These are phyloP conservation scores for Sporisorium graminicola DNA, from an alignment of 1,284 basidiomycete genomes.

Conservation along the genomic window DNA sequence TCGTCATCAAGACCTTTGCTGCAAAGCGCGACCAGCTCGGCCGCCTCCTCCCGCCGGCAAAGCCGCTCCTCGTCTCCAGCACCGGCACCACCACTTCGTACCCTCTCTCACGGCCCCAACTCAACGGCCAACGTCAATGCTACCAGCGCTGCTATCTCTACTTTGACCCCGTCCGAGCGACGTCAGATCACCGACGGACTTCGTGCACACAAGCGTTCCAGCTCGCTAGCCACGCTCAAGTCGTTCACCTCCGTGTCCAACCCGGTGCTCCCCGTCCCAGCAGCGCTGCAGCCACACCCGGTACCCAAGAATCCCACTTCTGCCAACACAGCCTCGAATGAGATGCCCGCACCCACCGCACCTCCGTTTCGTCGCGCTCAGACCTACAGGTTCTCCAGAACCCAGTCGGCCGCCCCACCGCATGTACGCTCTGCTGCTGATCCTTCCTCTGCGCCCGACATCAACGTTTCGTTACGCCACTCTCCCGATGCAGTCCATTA, in stretches of 20 bases:
- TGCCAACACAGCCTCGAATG: conserved; percentile 4
- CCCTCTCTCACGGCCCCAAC: conserved; percentile 29
- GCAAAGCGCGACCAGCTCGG: conserved; percentile 12
- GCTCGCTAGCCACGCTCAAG: conserved; percentile 40
- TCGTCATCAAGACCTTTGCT: background rate
- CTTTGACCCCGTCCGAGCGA: conserved; percentile 30
- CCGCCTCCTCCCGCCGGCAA: conserved; percentile 21
- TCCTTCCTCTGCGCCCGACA: background rate
- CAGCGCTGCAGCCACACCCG: background rate
- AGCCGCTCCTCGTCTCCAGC: conserved; percentile 44
- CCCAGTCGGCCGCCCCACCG: conserved; percentile 35
- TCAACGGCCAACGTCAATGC: conserved; percentile 44
- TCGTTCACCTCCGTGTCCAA: conserved; percentile 24
- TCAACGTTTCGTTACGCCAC: background rate
- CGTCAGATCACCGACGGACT: conserved; percentile 35
- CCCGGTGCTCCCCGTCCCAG: conserved; percentile 7
- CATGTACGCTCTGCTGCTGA: conserved; percentile 17
- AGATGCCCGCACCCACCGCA: conserved; percentile 40
- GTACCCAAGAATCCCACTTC: background rate
- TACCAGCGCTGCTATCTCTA: conserved; percentile 31
- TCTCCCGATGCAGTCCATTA: conserved; percentile 6
- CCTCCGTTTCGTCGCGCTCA: conserved; percentile 39
- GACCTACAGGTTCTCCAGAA: conserved; percentile 27
- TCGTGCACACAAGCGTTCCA: conserved; percentile 33
- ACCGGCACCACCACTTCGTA: conserved; percentile 39